Conservation (phyloP, 495 filamentous ascomycete genomes). For the Neurospora sublineolata region DNA sequence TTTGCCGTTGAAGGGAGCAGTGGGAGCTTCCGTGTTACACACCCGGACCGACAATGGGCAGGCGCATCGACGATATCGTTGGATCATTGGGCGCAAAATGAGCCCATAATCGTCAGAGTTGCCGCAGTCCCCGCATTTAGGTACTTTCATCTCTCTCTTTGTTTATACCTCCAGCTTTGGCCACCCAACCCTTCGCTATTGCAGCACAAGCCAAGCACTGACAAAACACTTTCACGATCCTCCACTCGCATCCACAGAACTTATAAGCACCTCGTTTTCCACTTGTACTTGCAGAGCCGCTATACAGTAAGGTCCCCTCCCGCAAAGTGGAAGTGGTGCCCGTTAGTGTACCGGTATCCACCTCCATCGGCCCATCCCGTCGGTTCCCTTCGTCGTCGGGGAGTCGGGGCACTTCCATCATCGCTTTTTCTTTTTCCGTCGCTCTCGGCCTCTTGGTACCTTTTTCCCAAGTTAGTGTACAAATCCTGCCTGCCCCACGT, state of each 20-base stretch:
- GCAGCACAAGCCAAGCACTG: not conserved
- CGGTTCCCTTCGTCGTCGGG: too few relatives aligned
- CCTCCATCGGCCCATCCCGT: not conserved
- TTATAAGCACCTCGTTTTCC: not conserved
- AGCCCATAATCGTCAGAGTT: slow-evolving; percentile 23
- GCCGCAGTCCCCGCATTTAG: slow-evolving; percentile 9
- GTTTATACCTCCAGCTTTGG: not conserved
- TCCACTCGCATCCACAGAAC: not conserved
- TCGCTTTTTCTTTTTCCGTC: not conserved
- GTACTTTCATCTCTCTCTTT: not conserved
- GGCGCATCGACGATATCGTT: not conserved
- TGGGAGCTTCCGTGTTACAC: not conserved
- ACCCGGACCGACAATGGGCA: not conserved
- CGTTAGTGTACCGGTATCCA: not conserved
- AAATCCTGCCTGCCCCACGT: slow-evolving; percentile 1
- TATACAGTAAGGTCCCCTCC: not conserved
- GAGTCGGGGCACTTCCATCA: not conserved
- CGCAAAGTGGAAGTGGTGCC: not conserved
- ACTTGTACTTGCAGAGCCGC: not conserved
- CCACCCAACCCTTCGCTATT: not conserved
- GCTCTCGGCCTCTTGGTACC: not conserved
- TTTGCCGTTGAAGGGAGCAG: not conserved
- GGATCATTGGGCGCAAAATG: slow-evolving; percentile 3
- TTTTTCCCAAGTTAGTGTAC: not conserved
- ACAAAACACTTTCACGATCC: not conserved